phyloP scores from a whole-genome alignment of 2,329 filamentous ascomycete species.

The Davidsoniella neocaledoniae region DNA sequence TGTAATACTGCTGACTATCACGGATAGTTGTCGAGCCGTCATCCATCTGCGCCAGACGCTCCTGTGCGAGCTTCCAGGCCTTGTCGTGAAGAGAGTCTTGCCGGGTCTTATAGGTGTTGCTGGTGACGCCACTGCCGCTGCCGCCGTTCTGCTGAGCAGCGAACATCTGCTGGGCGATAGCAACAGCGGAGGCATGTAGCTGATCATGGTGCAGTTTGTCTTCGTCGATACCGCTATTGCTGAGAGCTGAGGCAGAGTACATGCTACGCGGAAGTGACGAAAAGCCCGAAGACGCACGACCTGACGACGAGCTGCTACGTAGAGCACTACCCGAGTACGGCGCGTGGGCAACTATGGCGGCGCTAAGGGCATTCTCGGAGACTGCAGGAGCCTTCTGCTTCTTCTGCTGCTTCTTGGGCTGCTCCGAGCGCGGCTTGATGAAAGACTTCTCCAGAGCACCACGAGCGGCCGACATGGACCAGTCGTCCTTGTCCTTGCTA shows the following conservation, averaged over 20 bases:
- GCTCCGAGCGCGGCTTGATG: background rate
- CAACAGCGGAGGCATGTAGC: constrained; percentile 65
- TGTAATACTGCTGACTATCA: constrained; percentile 64
- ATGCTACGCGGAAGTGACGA: constrained; percentile 56
- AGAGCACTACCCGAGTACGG: constrained; percentile 21
- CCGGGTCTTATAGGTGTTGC: background rate
- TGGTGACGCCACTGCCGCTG: constrained; percentile 17
- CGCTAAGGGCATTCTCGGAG: constrained; percentile 43
- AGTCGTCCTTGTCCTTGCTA: background rate
- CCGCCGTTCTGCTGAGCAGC: constrained; percentile 46
- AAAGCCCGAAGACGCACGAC: constrained; percentile 48
- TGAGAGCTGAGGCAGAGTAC: constrained; percentile 60
- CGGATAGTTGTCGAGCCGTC: constrained; percentile 46
- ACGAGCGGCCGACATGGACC: constrained; percentile 5
- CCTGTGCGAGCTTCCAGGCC: constrained; percentile 71
- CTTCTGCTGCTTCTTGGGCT: background rate
- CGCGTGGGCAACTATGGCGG: constrained; percentile 51
- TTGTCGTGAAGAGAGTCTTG: constrained; percentile 52
- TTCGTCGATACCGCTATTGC: constrained; percentile 48
- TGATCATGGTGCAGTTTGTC: constrained; percentile 57
- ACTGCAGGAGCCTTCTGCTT: background rate
- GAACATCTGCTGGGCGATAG: constrained; percentile 84
- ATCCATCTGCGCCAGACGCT: constrained; percentile 66
- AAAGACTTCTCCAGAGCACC: constrained; percentile 7
- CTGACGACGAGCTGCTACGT: constrained; percentile 44